Evolutionary conservation across 345 rosid genomes (phyloP).

Genomic region (Moringa oleifera): DNA sequence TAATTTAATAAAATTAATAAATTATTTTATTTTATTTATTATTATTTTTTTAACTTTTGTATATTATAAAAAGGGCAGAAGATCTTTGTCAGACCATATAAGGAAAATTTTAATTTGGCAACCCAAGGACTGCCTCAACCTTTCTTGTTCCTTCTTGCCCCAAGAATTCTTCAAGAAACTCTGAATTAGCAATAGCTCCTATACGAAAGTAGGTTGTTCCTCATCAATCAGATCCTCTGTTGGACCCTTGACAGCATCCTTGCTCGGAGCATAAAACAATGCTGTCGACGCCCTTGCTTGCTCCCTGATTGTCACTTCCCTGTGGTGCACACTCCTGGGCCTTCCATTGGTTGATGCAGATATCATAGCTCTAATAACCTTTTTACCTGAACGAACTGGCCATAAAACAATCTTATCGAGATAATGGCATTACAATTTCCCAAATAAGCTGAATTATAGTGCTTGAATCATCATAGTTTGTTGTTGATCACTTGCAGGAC

Average conservation of each 20-base stretch:
- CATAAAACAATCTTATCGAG: too few relatives aligned
- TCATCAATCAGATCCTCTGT: slow-evolving; percentile 15
- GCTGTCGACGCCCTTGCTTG: slow-evolving; percentile 7
- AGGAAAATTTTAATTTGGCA: too few relatives aligned
- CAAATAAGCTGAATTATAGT: too few relatives aligned
- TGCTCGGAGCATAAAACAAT: slow-evolving; percentile 10
- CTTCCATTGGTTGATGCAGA: slow-evolving; percentile 19
- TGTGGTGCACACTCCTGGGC: slow-evolving; percentile 17
- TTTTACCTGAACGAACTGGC: too few relatives aligned
- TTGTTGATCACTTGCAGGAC: slow-evolving; percentile 29
- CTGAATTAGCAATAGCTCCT: slow-evolving; percentile 6
- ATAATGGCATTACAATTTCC: too few relatives aligned
- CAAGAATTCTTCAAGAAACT: slow-evolving; percentile 14
- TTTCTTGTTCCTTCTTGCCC: slow-evolving; percentile 14
- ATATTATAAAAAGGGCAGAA: too few relatives aligned
- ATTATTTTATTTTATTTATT: too few relatives aligned
- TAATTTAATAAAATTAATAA: too few relatives aligned
- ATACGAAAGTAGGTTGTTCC: slow-evolving; percentile 6
- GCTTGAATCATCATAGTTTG: too few relatives aligned
- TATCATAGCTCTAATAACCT: too few relatives aligned
- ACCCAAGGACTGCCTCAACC: slow-evolving; percentile 9
- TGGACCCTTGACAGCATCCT: slow-evolving; percentile 12
- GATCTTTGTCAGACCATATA: too few relatives aligned
- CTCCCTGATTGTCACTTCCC: slow-evolving; percentile 13
- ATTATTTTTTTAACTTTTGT: too few relatives aligned